Base-by-base conservation (phyloP, 257 asterid species). In the Solanum piurae region DNA sequence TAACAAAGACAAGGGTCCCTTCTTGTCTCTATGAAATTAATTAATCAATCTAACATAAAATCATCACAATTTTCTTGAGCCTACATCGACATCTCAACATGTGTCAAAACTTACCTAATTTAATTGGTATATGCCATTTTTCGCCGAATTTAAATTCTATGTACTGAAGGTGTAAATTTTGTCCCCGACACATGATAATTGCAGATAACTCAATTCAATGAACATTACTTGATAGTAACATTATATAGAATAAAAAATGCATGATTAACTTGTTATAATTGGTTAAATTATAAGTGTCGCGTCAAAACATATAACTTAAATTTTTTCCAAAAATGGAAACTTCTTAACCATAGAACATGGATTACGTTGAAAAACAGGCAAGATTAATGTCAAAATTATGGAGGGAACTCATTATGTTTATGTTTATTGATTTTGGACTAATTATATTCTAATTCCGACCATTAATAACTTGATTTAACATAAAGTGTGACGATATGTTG, bases 21-120 rank as follows among this genome's bases (percentile, higher is more conserved):
- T 46, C 42, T 77, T 89, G 90, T 86, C 91, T 83, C 74, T 66
- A 34, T 85, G 84, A 86, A 89, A 88, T 85, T 88, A 88, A 64
- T 25, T 25, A 91, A 89, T 49, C 88, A 55, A 52, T 69, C 38
- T 49, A 80, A 80, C 85, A 29, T 80, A 10, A 80, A 74, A 27
- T 80, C 68, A 27, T 80, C 68, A 46, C 38, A 27, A 80, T 80
- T 80, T 82, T 82, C 44, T 33, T 16, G 86, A 46, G 18, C 86
- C 69, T 82, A 46, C 86, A 36, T 79, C 80, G 12, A 73, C 69
- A 75, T 29, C 66, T 64, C 33, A 71, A 31, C 40, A 37, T 74
- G 34, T 46, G 33, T 11, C 85, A 44, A 79, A 27, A 79, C 64
- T 76, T 79, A 27, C n/a, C 16, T 25, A 44, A 42, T 77, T 77